Percentiles rank a stretch among this genome's conserved stretches.
These are phyloP conservation scores for Quambalaria eucalypti DNA, from an alignment of 1,284 basidiomycete genomes.

Conservation along the genomic window DNA sequence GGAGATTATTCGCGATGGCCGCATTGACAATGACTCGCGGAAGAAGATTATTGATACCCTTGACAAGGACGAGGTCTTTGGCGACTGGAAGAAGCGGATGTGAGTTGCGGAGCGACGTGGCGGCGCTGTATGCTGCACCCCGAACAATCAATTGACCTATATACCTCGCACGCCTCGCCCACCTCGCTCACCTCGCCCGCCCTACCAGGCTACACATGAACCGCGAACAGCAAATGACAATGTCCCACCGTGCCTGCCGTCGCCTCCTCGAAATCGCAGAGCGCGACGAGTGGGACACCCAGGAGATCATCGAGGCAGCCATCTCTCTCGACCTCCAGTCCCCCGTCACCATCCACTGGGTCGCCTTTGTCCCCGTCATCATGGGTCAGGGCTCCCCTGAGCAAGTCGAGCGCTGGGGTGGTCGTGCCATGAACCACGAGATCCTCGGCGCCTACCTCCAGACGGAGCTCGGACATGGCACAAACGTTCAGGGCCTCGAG, in stretches of 20 bases:
- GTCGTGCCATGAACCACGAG: slow-evolving; percentile 38
- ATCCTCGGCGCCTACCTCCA: slow-evolving; percentile 45
- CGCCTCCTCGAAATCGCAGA: slow-evolving; percentile 33
- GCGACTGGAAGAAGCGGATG: slow-evolving; percentile 38
- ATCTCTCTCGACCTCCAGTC: slow-evolving; percentile 30
- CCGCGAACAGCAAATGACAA: slow-evolving; percentile 35
- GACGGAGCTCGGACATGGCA: slow-evolving; percentile 60
- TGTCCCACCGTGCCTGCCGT: slow-evolving; percentile 34
- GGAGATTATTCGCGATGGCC: slow-evolving; percentile 28
- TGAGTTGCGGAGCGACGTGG: neutral
- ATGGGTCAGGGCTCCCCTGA: slow-evolving; percentile 30
- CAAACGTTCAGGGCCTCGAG: slow-evolving; percentile 53
- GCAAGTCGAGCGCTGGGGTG: slow-evolving; percentile 37
- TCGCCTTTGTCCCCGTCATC: slow-evolving; percentile 42
- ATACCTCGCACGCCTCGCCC: neutral
- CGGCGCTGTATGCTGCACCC: neutral
- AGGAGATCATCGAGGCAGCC: slow-evolving; percentile 35
- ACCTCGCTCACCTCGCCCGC: neutral
- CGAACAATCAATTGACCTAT: neutral
- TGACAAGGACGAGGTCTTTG: slow-evolving; percentile 29
- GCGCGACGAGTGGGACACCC: slow-evolving; percentile 32
- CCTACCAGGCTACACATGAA: slow-evolving; percentile 24
- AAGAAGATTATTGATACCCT: slow-evolving; percentile 23
- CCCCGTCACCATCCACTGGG: slow-evolving; percentile 36
- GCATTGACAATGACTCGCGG: slow-evolving; percentile 33